phyloP scores from a whole-genome alignment of 768 basidiomycete species.

The Lactifluus pinguis region DNA sequence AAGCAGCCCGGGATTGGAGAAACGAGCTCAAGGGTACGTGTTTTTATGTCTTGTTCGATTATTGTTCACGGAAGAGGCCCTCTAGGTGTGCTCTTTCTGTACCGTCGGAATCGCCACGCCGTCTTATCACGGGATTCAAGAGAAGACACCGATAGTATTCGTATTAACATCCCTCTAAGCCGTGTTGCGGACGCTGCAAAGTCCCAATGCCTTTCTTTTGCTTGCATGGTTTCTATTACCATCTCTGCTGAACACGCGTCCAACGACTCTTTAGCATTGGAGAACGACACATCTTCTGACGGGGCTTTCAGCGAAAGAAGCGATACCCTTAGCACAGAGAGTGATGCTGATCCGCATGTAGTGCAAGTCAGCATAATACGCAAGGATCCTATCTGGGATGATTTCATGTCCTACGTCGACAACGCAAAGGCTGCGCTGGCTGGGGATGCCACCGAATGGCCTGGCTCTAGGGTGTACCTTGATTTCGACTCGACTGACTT shows the following conservation, averaged over 20 bases:
- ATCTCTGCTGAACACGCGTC: not conserved
- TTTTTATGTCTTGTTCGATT: not conserved
- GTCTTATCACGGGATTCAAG: conserved; percentile 24
- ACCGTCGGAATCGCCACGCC: conserved; percentile 35
- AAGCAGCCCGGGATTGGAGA: conserved; percentile 42
- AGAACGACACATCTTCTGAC: conserved; percentile 8
- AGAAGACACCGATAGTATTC: conserved; percentile 32
- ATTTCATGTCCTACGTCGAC: conserved; percentile 1
- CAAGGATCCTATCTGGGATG: conserved; percentile 6
- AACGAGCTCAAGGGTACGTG: conserved; percentile 37
- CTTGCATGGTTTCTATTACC: conserved; percentile 19
- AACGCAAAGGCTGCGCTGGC: not conserved
- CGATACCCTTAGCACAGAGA: not conserved
- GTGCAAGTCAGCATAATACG: conserved; percentile 16
- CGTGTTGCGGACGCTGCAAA: conserved; percentile 27
- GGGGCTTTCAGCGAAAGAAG: not conserved
- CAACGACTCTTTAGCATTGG: not conserved
- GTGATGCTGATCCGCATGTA: conserved; percentile 1
- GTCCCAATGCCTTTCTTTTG: conserved; percentile 15
- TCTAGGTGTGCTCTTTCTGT: conserved; percentile 37
- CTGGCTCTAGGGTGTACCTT: conserved; percentile 11
- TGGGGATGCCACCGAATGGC: conserved; percentile 8
- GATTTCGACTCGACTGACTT: conserved; percentile 13
- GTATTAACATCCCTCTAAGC: conserved; percentile 39
- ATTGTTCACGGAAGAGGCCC: not conserved